Conservation (phyloP, 495 filamentous ascomycete genomes). For the Penicillium parvum region DNA sequence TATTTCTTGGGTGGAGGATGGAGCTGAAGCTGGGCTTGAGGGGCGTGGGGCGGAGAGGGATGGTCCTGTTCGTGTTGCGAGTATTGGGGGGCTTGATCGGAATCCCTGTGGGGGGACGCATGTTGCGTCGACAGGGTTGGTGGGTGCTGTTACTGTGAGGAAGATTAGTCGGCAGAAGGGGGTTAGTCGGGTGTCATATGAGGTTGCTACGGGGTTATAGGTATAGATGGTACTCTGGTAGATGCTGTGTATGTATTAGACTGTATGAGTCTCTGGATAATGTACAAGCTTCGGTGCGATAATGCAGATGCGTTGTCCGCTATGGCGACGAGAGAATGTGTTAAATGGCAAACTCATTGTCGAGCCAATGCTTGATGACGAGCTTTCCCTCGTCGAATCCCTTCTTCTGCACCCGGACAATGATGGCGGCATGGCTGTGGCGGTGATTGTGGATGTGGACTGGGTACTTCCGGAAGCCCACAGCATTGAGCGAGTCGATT, state of each 20-base stretch:
- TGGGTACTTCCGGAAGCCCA: slow-evolving; percentile 76
- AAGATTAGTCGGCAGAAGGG: slow-evolving; percentile 60
- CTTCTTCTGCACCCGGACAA: slow-evolving; percentile 62
- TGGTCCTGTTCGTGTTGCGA: slow-evolving; percentile 39
- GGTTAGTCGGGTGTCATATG: slow-evolving; percentile 51
- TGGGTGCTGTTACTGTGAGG: slow-evolving; percentile 53
- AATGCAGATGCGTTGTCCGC: too few relatives aligned
- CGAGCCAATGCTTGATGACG: slow-evolving; percentile 78
- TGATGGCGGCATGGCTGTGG: slow-evolving; percentile 88
- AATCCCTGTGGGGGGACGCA: slow-evolving; percentile 66
- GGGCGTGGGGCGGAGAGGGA: slow-evolving; percentile 40
- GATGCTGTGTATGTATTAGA: not conserved
- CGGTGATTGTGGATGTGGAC: slow-evolving; percentile 78
- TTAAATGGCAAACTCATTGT: slow-evolving; percentile 66
- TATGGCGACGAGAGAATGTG: not conserved
- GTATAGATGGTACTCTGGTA: not conserved
- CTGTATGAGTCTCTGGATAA: too few relatives aligned
- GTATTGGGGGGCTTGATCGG: slow-evolving; percentile 53
- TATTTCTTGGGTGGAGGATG: slow-evolving; percentile 44
- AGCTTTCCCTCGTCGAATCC: slow-evolving; percentile 70
- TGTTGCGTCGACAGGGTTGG: slow-evolving; percentile 47
- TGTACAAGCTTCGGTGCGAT: too few relatives aligned
- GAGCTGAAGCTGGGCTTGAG: slow-evolving; percentile 30
- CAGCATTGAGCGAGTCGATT: slow-evolving; percentile 66
- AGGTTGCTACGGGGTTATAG: slow-evolving; percentile 23